Percentiles rank a stretch among this genome's conserved stretches.
Evolutionary conservation across 257 asterid species (phyloP).

Genomic region (Lithospermum erythrorhizon): DNA sequence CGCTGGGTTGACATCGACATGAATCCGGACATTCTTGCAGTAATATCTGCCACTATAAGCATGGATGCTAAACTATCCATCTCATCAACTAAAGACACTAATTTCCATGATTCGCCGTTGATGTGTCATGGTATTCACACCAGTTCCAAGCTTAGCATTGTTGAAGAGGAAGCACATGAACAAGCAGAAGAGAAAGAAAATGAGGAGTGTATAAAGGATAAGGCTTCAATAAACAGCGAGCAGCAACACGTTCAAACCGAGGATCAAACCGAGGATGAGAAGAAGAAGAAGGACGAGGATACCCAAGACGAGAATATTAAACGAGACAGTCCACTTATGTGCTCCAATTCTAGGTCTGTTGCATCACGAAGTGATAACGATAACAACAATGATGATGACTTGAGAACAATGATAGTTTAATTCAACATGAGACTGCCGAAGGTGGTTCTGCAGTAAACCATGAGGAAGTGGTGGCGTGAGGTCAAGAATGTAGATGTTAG

Average conservation of each 20-base stretch:
- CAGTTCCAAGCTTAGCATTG: conserved; percentile 28
- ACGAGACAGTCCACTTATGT: conserved; percentile 11
- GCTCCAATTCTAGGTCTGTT: conserved; percentile 5
- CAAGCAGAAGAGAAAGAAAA: conserved; percentile 33
- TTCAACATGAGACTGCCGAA: conserved; percentile 14
- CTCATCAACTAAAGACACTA: conserved; percentile 39
- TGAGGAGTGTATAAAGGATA: conserved; percentile 29
- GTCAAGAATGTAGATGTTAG: background rate
- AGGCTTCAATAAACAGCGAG: conserved; percentile 26
- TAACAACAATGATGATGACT: conserved; percentile 9
- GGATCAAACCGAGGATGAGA: conserved; percentile 27
- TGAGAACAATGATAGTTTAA: conserved; percentile 8
- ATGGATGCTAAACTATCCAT: conserved; percentile 43
- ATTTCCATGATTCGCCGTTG: conserved; percentile 32
- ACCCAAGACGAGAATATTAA: conserved; percentile 19
- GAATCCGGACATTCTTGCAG: conserved; percentile 42
- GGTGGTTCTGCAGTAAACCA: conserved; percentile 30
- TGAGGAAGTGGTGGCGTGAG: conserved; percentile 22
- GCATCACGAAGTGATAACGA: conserved; percentile 12
- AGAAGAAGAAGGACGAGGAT: conserved; percentile 7
- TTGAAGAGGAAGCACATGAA: conserved; percentile 35
- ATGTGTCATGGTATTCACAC: conserved; percentile 25
- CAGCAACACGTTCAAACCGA: conserved; percentile 29
- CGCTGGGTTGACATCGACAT: conserved; percentile 70
- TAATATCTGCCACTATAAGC: conserved; percentile 34